Evolutionary conservation across 1,284 basidiomycete species (phyloP), one percentile per base, ranked within the genome.

Genomic region (Chiua sp.): DNA sequence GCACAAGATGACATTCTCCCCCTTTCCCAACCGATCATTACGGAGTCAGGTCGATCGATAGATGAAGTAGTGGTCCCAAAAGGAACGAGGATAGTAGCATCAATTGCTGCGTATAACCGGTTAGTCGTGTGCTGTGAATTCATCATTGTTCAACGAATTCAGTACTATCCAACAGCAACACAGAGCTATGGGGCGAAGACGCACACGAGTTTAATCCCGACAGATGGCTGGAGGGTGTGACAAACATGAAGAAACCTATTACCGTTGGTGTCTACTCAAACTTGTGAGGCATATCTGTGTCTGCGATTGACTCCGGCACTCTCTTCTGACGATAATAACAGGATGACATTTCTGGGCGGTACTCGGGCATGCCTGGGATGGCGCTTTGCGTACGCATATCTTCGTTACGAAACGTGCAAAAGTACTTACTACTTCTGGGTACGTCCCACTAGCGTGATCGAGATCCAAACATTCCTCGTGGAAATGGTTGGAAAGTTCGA

Each of bases 391-490:
- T 64, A 59, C 35, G 58, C 60, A 13, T 0, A 2, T 15, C n/a
- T 51, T 23, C 35, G 15, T 51, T 23, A 22, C 16, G 8, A 44
- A 11, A 44, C 35, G 50, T 2, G 37, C 11, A 28, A 37, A n/a
- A 33, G 47, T 39, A 10, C 32, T 61, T 32, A 63, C 51, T 23
- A 35, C 18, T 47, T 39, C 22, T 42, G 7, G 32, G 26, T 7
- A 53, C 54, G 26, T 26, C n/a, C 42, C 35, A 20, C n/a, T 44
- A 79, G 76, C 10, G 66, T 84, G 1, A 70, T 81, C 46, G 82
- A 87, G 62, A 72, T 87, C 28, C 82, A 84, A 60, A 74, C 78
- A 0, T 80, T 86, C 67, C 69, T 84, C 11, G 77, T 80, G 35
- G 80, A 84, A 63, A 74, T 82, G 7, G 60, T 85, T 47, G 70